Evolutionary conservation across 805 yeast species (phyloP), one percentile per base, ranked within the genome.

Genomic region (Candida manassasensis): DNA sequence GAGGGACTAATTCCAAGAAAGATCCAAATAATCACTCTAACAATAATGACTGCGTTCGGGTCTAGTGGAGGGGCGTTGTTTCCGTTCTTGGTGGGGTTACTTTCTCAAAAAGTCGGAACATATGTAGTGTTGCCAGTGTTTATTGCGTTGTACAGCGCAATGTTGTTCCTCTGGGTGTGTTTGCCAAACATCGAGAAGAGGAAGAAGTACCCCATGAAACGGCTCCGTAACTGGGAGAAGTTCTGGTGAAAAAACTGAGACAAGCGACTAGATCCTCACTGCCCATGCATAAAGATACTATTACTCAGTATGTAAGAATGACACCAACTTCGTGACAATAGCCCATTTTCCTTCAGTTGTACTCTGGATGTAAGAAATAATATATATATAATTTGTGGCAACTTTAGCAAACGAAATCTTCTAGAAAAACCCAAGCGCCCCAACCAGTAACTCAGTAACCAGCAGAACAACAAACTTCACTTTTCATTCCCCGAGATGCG

Each of bases 51-150:
- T 1, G 78, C 79, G 0, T 72, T 73, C 48, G 81, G 81, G 0
- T 65, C 75, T 6, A 62, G 73, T 14, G 81, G 81, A 12, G 81
- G 79, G n/a, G 76, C 79, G 2, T 47, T 74, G 4, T 63, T 73
- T 38, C 80, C 80, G 18, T 74, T 75, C 43, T 30, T 73, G 11
- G 71, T 73, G 11, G 81, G 81, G 24, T 49, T 75, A 34, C 53
- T 71, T 12, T 61, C 75, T 4, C 69, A 73, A 47, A 53, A 39
- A 32, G 50, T 49, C 3, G 77, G 78, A 2, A 62, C 79, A 0
- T 74, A 42, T 42, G 73, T 73, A 3, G 67, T 75, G 21, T 63
- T 73, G 53, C 79, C 81, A 3, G 53, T 69, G 15, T 61, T 69
- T 35, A 49, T 74, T 8, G 61, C 53, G 0, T 52, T 71, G 22